Evolutionary conservation across 2,329 filamentous ascomycete genomes (phyloP).

Genomic region (Hymenotorrendiella dingleyae): DNA sequence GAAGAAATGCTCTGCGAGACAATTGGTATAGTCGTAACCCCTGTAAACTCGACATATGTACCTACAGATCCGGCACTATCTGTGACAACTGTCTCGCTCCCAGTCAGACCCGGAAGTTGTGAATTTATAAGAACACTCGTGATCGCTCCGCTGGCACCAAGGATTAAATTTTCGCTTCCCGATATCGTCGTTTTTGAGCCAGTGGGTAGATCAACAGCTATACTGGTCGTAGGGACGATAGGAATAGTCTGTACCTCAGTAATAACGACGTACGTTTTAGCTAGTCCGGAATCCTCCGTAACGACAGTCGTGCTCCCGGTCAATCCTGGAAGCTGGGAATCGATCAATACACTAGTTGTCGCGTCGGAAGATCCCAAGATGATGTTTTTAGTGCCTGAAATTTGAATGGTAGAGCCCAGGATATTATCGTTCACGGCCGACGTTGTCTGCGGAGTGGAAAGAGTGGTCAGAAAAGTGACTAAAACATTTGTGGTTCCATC

Average conservation of each 20-base stretch:
- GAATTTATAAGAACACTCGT: not conserved
- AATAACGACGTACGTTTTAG: not conserved
- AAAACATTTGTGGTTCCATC: slow-evolving; percentile 1
- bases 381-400: not conserved
- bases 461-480: not conserved
- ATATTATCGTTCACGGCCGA: no score
- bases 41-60: not conserved
- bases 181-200: not conserved
- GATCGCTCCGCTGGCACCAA: not conserved
- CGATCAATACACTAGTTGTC: not conserved
- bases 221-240: not conserved
- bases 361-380: not conserved
- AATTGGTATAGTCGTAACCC: not conserved
- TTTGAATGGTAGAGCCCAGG: not conserved
- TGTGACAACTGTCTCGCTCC: not conserved
- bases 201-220: not conserved
- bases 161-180: not conserved
- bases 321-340: not conserved
- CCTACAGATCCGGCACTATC: not conserved
- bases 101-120: not conserved
- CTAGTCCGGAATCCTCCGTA: not conserved
- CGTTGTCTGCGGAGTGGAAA: no score
- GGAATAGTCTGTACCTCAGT: not conserved
- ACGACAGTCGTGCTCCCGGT: not conserved
- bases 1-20: not conserved